Conservation (phyloP, 331 rosid genomes). For the Rosa hybrid region DNA sequence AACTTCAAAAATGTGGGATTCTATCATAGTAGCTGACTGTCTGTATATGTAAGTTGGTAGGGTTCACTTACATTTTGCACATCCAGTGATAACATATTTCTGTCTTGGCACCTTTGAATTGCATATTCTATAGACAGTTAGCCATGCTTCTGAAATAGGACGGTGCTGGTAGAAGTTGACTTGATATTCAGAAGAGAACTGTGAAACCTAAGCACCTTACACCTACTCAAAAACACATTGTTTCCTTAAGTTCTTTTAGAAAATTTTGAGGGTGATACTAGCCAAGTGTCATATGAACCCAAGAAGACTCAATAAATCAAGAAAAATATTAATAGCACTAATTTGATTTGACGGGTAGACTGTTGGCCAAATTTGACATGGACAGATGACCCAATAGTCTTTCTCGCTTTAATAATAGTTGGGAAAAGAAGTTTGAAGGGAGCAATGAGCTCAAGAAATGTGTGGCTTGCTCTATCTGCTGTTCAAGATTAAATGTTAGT, state of each 20-base stretch:
- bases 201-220: not conserved
- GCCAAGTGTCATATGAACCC: not conserved
- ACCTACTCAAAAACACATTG: not conserved
- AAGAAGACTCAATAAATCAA: not conserved
- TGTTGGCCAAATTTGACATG: not conserved
- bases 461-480: not conserved
- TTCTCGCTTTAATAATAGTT: not conserved
- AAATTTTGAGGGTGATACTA: not conserved
- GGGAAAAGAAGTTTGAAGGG: slow-evolving; percentile 6
- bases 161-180: not conserved
- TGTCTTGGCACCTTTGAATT: not conserved
- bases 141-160: not conserved
- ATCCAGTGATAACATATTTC: not conserved
- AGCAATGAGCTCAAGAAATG: not conserved
- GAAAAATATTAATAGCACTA: not conserved
- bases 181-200: not conserved
- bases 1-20: not conserved
- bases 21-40: not conserved
- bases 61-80: not conserved
- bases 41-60: not conserved
- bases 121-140: not conserved
- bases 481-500: slow-evolving; percentile 17
- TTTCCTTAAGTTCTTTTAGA: not conserved
- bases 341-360: not conserved
- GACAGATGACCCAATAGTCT: not conserved